Conservation (phyloP, 345 rosid species). For the Citrus cavaleriei region DNA sequence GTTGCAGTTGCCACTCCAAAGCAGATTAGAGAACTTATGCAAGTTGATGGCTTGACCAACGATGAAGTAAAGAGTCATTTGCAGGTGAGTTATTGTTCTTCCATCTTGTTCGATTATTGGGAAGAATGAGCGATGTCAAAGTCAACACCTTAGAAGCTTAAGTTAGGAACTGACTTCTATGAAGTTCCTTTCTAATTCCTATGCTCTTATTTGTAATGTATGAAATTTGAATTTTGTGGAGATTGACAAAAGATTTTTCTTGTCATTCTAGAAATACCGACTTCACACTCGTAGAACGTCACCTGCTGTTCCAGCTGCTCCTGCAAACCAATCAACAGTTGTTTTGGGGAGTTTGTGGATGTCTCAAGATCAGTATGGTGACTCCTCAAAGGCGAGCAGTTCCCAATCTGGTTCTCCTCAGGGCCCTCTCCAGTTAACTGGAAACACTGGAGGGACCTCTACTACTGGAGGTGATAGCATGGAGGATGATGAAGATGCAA, state of each 20-base stretch:
- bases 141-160: not conserved
- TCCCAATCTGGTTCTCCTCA: constrained; percentile 73
- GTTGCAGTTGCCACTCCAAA: constrained; percentile 91
- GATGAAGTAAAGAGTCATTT: constrained; percentile 99
- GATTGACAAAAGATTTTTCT: constrained; percentile 13
- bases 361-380: constrained; percentile 49
- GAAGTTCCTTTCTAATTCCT: not conserved
- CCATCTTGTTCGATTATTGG: not conserved
- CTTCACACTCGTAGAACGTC: constrained; percentile 57
- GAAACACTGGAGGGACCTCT: constrained; percentile 49
- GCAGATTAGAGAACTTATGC: constrained; percentile 95
- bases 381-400: constrained; percentile 46
- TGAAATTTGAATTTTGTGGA: not conserved
- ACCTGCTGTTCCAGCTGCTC: constrained; percentile 20
- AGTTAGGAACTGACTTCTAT: not conserved
- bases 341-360: constrained; percentile 60
- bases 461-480: constrained; percentile 55
- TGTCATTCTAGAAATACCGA: constrained; percentile 68
- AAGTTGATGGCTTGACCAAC: constrained; percentile 88
- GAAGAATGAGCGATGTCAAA: constrained; percentile 4
- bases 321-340: constrained; percentile 46
- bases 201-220: not conserved
- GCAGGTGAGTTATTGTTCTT: constrained; percentile 49
- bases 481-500: constrained; percentile 79
- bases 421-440: constrained; percentile 72